Base-by-base conservation (phyloP, 1,284 basidiomycete species). In the Pseudozyma flocculosa region DNA sequence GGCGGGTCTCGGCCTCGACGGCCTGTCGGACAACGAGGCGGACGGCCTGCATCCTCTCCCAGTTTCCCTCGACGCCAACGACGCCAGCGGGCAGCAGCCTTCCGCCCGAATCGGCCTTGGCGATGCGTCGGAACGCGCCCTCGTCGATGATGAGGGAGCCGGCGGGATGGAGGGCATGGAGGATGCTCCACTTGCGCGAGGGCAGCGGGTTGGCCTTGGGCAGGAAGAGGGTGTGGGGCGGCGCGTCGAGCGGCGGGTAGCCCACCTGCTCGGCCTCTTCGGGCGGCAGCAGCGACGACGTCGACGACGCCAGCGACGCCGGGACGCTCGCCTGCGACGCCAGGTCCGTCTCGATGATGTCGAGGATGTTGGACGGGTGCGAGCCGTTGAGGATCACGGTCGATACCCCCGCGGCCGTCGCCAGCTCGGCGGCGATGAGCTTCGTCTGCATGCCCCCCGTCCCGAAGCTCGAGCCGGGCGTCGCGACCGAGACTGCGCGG, bases 361-460 rank as follows among this genome's bases (percentile, higher is more conserved):
- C 81, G 67, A 90, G 84, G 51, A 97, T 88, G 68, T 85, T 86
- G 41, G 85, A 82, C 0, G 92, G 90, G 40, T 85, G 83, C 66
- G 86, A 57, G 36, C 71, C 70, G 43, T 75, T 75, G 21, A 78
- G 43, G 42, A 99, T 90, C 40, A 97, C 84, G 0, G 94, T 96
- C 0, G 90, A 87, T n/a, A 95, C 92, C 4, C 95, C 94, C 0
- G 93, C 94, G 0, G 87, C 92, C 0, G 90, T 95, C 1, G 94
- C 93, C 15, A 99, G 89, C 76, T 98, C 95, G 0, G 95, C 94
- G 1, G 94, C 94, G 61, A 98, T 95, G 56, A 98, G 85, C 77
- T 98, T 99, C 7, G 95, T 98, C 80, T 95, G 92, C 95, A 98
- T 98, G 5, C 95, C 95, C 1, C 94, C 95, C 2, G 95, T 98